Base-by-base conservation (phyloP, 2,329 filamentous ascomycete species). In the Cladosporium sp. region DNA sequence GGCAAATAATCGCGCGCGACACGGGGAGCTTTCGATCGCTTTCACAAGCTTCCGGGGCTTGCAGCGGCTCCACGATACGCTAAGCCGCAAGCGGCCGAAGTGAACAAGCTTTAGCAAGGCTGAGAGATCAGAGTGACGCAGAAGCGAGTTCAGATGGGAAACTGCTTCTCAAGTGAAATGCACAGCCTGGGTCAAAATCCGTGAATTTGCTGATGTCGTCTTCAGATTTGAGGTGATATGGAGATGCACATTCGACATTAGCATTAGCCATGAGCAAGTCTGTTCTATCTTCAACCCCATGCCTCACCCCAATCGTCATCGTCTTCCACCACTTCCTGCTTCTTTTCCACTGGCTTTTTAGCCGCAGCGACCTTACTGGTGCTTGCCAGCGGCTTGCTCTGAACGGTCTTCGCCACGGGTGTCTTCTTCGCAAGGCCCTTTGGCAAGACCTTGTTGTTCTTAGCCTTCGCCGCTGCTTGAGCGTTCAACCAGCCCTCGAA, bases 401-500 rank as follows among this genome's bases (percentile, higher is more conserved):
- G 58, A 20, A 67, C 64, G 8, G 67, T 57, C 20, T 67, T 66
- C 12, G 66, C 64, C 64, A 73, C 63, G 39, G 75, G 71, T 19
- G 74, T 68, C 60, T 75, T 75, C 74, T 95, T 96, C 1, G 80
- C 76, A 25, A 97, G 72, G 0, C 93, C 93, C 75, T 96, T 99
- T 0, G 93, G 92, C 57, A 97, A 71, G 2, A 87, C 77, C 64
- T 89, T 94, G 66, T 81, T 82, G 1, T 58, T 71, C 55, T 60
- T 73, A 68, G 81, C 81, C 76, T 95, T 97, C 63, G 88, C 84
- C 63, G 87, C 82, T 5, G 88, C 85, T 71, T 97, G 91, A 12
- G 92, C 92, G 12, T 90, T 92, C 20, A 97, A 75, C 92, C 94
- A 97, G 5, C 92, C 92, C 5, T 92, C 93, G 74, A 99, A 97